Evolutionary conservation across 1,284 basidiomycete genomes (phyloP), one percentile per base, ranked within the genome.

Genomic region (Calocybe gambosa): DNA sequence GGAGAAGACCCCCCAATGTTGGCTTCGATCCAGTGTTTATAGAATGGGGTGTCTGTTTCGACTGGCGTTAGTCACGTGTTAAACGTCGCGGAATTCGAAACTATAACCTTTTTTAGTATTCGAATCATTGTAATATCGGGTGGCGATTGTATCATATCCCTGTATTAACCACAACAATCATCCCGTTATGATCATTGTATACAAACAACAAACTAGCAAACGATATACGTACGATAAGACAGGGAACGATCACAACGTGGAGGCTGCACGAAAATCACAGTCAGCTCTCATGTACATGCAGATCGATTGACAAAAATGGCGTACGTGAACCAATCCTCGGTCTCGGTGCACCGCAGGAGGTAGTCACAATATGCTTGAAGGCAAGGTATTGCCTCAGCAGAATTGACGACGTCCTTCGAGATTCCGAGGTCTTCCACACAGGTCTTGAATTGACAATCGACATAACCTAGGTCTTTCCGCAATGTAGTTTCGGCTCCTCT

Each of bases 271-370:
- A n/a, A 5, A 8, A 6, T 38, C 19, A 2, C 19, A 13, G 15
- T 38, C 8, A 38, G 18, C 18, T 38, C 6, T 38, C 9, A 5
- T 36, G 3, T 16, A 12, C 21, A 38, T 13, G 12, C 5, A 2
- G 36, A 9, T 6, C 35, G 7, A 5, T 7, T 38, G n/a, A 21
- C 36, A 21, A 13, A 15, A 12, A 12, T n/a, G 31, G 34, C 31
- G 21, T 25, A 34, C 42, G 29, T 43, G 31, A 43, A 43, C 42
- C 42, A 43, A 23, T 43, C 42, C 19, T 43, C 31, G n/a, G 18
- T 36, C 7, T 34, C 19, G 15, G 42, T 25, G 21, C 29, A 20
- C 5, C 16, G 18, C 19, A 35, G 12, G 9, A 35, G 20, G 21
- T 35, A 21, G 23, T 43, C 42, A 36, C 31, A 35, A 21, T 43